A percentile compares a stretch with the other conserved stretches of the same genome.
These are phyloP conservation scores for Exophiala sp. DNA, from an alignment of 2,329 filamentous ascomycete genomes.

Conservation along the genomic window DNA sequence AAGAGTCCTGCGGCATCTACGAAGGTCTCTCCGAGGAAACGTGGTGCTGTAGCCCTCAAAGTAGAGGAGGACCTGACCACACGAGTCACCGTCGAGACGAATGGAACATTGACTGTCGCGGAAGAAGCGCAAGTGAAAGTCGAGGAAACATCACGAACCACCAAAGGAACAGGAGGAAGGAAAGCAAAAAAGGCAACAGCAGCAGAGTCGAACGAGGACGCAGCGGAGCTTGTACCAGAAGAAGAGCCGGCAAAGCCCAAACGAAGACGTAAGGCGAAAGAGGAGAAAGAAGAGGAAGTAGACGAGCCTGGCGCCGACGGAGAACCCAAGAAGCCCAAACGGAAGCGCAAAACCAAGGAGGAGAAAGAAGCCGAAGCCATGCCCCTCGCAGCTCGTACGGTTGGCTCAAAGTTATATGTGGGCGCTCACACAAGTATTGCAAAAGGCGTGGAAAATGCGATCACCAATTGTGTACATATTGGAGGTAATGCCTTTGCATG, in stretches of 20 bases:
- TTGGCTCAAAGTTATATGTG: constrained; percentile 73
- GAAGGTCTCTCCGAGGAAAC: not conserved
- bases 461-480: constrained; percentile 73
- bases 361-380: constrained; percentile 55
- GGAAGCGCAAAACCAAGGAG: constrained; percentile 55
- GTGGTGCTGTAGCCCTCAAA: not conserved
- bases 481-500: constrained; percentile 89
- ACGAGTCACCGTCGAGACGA: not conserved
- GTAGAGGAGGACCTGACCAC: constrained; percentile 1
- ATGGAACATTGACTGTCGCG: constrained; percentile 6
- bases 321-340: constrained; percentile 22
- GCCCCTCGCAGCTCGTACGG: constrained; percentile 67
- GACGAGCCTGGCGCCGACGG: not conserved
- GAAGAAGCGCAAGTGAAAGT: not conserved
- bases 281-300: not conserved
- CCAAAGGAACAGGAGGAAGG: not conserved
- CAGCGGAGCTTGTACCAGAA: not conserved
- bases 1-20: not conserved
- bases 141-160: not conserved
- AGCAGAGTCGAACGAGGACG: not conserved
- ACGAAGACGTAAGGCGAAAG: not conserved
- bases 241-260: not conserved
- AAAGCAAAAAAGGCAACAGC: not conserved
- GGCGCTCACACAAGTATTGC: constrained; percentile 90
- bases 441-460: constrained; percentile 88